A percentile compares a stretch with the other conserved stretches of the same genome.
Conservation (phyloP, 768 basidiomycete genomes). For the Pisolithus albus region DNA sequence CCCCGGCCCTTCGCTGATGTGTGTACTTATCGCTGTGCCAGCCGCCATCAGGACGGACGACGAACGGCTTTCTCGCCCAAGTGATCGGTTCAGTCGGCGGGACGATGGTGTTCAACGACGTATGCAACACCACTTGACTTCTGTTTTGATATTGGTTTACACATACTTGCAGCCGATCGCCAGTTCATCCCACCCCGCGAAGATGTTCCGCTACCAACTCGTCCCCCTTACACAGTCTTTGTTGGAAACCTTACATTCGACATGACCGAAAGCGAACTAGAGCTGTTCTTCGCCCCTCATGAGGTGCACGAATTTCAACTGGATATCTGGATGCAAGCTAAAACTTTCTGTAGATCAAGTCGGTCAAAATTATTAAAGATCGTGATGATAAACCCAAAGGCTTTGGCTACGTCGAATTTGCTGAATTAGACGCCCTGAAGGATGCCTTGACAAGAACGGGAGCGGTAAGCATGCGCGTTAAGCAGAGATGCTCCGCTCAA, state of each 20-base stretch:
- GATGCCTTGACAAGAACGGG: constrained; percentile 71
- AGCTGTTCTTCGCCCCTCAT: constrained; percentile 65
- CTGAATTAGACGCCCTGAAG: constrained; percentile 79
- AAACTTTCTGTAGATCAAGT: constrained; percentile 49
- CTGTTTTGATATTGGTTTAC: constrained; percentile 8
- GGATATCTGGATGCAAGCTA: not conserved
- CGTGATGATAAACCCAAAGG: constrained; percentile 94
- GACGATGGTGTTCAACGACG: constrained; percentile 62
- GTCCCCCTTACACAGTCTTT: constrained; percentile 94
- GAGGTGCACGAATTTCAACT: constrained; percentile 39
- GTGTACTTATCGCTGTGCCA: constrained; percentile 2
- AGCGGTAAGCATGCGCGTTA: constrained; percentile 41
- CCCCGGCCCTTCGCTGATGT: not conserved
- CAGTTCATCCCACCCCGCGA: constrained; percentile 59
- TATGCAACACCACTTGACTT: constrained; percentile 30
- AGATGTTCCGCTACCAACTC: constrained; percentile 92
- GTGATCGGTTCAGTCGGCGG: constrained; percentile 49
- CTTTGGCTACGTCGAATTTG: constrained; percentile 96
- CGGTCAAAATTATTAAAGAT: constrained; percentile 89
- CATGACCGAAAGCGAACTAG: constrained; percentile 76
- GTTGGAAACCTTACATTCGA: constrained; percentile 95
- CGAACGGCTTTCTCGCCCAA: constrained; percentile 40
- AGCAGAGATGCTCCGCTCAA: not conserved
- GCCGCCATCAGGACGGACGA: constrained; percentile 66
- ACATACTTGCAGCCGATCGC: constrained; percentile 45